These are phyloP conservation scores for Artemisia argyi DNA, from an alignment of 129 eudicot species.

Conservation along the genomic window DNA sequence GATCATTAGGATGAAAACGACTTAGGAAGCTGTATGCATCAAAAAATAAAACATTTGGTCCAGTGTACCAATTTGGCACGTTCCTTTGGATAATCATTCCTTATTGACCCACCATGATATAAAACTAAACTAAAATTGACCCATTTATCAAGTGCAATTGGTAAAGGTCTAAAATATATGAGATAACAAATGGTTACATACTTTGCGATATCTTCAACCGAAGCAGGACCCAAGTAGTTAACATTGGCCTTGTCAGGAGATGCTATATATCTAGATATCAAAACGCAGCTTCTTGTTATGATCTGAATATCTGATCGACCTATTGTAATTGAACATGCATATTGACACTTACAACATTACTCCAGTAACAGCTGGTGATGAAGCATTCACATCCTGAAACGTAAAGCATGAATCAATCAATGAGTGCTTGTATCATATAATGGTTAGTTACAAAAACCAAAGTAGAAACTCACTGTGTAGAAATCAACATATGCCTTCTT, in stretches of 20 bases:
- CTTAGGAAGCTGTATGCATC: too few relatives aligned
- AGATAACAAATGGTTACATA: conserved; percentile 26
- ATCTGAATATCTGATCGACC: conserved; percentile 8
- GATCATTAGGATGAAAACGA: too few relatives aligned
- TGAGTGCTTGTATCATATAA: neutral
- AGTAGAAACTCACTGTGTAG: conserved; percentile 66
- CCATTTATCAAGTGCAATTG: neutral
- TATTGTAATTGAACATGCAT: conserved; percentile 3
- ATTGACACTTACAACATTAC: conserved; percentile 77
- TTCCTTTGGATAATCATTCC: neutral
- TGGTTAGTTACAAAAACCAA: neutral
- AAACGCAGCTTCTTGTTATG: conserved; percentile 1
- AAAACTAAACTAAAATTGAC: neutral
- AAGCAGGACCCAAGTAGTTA: conserved; percentile 89
- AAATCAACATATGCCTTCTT: conserved; percentile 75
- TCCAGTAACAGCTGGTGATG: conserved; percentile 61
- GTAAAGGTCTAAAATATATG: neutral
- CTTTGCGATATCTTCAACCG: conserved; percentile 84
- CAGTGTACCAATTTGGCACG: too few relatives aligned
- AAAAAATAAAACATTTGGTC: too few relatives aligned
- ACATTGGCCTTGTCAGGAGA: conserved; percentile 70
- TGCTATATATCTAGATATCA: conserved; percentile 69
- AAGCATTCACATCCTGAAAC: conserved; percentile 50
- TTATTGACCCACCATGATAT: neutral
- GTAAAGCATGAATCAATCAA: conserved; percentile 10